Base-by-base conservation (phyloP, 805 yeast genomes). In the Grigorovia jiainica region DNA sequence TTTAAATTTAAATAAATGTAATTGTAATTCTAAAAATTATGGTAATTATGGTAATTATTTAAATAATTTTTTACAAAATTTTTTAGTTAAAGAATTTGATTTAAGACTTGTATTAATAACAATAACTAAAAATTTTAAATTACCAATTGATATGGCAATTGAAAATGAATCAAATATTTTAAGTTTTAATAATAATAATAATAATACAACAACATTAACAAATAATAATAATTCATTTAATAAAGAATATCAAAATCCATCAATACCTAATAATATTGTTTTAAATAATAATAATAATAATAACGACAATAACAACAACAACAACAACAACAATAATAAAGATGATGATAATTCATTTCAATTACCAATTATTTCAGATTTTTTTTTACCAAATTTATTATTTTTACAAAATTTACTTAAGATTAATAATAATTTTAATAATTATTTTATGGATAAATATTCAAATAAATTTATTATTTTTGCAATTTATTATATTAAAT, bases 331-430 rank as follows among this genome's bases (percentile, higher is more conserved):
- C 18, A 24, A 5, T 17, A 32, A 10, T 38, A 16, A 31, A 43
- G 18, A 46, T 47, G 11, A 41, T 48, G 32, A 40, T 38, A 10
- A 45, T 51, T n/a, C 21, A 42, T 19, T 42, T 40, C 17, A 44
- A 41, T 36, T 68, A 44, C 63, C 75, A 36, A 46, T 61, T 47
- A 39, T 68, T 43, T 60, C 73, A 4, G 52, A 70, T 16, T 68
- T 87, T 80, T 58, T 77, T 2, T 63, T 69, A 3, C 89, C 82
- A 53, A 55, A 74, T n/a, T 60, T 76, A 5, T 70, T 82, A 55
- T 55, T 89, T 7, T 49, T 83, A 13, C 85, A 95, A 84, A 95
- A 84, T 52, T 62, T 87, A 34, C 62, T 76, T 27, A 90, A 85
- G 54, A 79, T 87, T 50, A 90, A 90, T 61, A 68, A 67, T 44